Percentiles rank a stretch among this genome's conserved stretches.
Evolutionary conservation across 805 yeast genomes (phyloP).

Genomic region (Priceomyces castillae): DNA sequence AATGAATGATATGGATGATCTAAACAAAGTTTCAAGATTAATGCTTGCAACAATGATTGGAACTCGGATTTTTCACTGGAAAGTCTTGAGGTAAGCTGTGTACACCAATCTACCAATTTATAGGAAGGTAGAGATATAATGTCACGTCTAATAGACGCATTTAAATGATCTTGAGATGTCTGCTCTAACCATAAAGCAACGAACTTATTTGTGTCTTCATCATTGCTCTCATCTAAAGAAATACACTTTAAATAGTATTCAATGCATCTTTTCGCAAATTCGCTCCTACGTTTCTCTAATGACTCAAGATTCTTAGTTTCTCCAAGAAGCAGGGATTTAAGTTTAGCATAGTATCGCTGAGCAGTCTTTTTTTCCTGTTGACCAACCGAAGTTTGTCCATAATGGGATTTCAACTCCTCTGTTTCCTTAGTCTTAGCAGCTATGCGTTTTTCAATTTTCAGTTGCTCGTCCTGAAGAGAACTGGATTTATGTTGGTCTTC

Average conservation of each 20-base stretch:
- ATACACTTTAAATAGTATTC: slow-evolving; percentile 58
- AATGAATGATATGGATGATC: slow-evolving; percentile 74
- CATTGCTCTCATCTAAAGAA: slow-evolving; percentile 38
- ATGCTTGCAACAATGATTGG: slow-evolving; percentile 49
- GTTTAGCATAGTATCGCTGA: slow-evolving; percentile 47
- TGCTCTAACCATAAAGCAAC: slow-evolving; percentile 82
- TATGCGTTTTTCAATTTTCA: slow-evolving; percentile 39
- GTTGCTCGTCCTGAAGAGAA: slow-evolving; percentile 43
- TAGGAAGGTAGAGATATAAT: slow-evolving; percentile 49
- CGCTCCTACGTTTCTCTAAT: slow-evolving; percentile 35
- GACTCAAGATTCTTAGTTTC: slow-evolving; percentile 48
- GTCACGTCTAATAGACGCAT: slow-evolving; percentile 35
- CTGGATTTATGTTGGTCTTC: slow-evolving; percentile 55
- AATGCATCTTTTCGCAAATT: slow-evolving; percentile 52
- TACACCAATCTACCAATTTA: slow-evolving; percentile 75
- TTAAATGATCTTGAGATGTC: slow-evolving; percentile 44
- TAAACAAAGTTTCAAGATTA: slow-evolving; percentile 46
- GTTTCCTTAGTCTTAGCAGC: slow-evolving; percentile 45
- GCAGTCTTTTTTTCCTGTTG: slow-evolving; percentile 52
- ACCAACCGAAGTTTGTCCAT: slow-evolving; percentile 37
- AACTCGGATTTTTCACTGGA: slow-evolving; percentile 48
- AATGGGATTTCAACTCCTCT: slow-evolving; percentile 45
- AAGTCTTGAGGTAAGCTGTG: slow-evolving; percentile 75
- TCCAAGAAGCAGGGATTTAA: slow-evolving; percentile 45
- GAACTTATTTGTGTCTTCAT: slow-evolving; percentile 67